These are phyloP conservation scores for Penicillium lividum DNA, from an alignment of 495 filamentous ascomycete genomes.

Conservation along the genomic window DNA sequence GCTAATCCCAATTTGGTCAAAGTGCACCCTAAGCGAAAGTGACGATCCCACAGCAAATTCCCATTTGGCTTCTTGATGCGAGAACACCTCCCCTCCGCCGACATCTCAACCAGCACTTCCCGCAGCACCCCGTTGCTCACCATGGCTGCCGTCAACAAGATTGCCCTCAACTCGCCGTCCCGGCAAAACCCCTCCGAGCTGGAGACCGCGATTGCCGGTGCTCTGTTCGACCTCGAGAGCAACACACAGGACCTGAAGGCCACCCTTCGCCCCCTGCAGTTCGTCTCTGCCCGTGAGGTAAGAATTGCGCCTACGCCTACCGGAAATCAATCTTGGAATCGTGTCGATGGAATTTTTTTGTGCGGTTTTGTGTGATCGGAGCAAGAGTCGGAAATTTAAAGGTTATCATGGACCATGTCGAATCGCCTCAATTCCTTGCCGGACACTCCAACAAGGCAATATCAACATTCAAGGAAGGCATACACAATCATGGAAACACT, in stretches of 20 bases:
- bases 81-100: slow-evolving; percentile 38
- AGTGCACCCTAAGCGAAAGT: slow-evolving; percentile 45
- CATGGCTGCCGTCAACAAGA: slow-evolving; percentile 89
- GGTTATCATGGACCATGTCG: slow-evolving; percentile 5
- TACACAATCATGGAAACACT: not conserved
- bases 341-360: slow-evolving; percentile 21
- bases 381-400: slow-evolving; percentile 18
- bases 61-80: slow-evolving; percentile 34
- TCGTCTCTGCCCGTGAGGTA: slow-evolving; percentile 97
- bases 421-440: slow-evolving; percentile 4
- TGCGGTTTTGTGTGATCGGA: slow-evolving; percentile 15
- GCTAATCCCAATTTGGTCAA: slow-evolving; percentile 30
- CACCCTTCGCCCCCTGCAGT: slow-evolving; percentile 91
- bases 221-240: slow-evolving; percentile 96
- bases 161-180: slow-evolving; percentile 92
- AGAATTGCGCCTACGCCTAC: slow-evolving; percentile 47
- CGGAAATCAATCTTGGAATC: slow-evolving; percentile 13
- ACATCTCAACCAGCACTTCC: slow-evolving; percentile 40
- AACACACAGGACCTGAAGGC: slow-evolving; percentile 95
- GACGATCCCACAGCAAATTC: slow-evolving; percentile 47
- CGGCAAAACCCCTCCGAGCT: slow-evolving; percentile 91
- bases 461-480: slow-evolving; percentile 2
- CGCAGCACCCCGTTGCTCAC: slow-evolving; percentile 46
- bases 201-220: slow-evolving; percentile 89
- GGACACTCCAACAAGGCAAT: not conserved